Percentiles rank a stretch among this genome's conserved stretches.
Evolutionary conservation across 192 early-diverging fungal genomes (phyloP).

Genomic region (Phycomyces nitens): DNA sequence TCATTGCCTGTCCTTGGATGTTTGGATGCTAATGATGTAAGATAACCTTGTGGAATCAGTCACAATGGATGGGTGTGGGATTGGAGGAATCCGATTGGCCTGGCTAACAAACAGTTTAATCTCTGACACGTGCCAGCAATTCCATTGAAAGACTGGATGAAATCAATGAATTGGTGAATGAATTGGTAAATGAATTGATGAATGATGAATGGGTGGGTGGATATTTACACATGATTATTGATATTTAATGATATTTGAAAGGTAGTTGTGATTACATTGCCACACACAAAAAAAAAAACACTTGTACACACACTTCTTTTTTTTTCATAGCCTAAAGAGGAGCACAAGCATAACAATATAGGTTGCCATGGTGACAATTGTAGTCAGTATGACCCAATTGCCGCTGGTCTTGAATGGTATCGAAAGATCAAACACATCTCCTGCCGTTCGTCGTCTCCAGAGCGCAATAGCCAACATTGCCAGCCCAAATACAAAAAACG

Average conservation of each 20-base stretch:
- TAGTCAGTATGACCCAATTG: slow-evolving; percentile 48
- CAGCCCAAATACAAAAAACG: slow-evolving; percentile 51
- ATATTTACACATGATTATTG: no score
- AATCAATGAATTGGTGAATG: not conserved
- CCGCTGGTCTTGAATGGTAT: slow-evolving; percentile 54
- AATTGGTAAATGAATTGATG: no score
- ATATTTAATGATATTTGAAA: no score
- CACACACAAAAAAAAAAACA: not conserved
- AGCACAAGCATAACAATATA: slow-evolving; percentile 30
- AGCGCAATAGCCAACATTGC: slow-evolving; percentile 47
- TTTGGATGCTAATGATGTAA: no score
- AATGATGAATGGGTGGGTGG: no score
- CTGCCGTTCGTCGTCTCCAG: slow-evolving; percentile 38
- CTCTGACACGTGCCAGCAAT: not conserved
- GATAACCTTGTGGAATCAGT: no score
- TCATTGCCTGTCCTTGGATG: no score
- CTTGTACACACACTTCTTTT: no score
- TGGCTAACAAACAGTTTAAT: not conserved
- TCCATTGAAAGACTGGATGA: not conserved
- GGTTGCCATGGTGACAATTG: slow-evolving; percentile 37
- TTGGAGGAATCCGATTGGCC: no score
- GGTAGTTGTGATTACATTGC: no score
- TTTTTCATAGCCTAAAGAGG: not conserved
- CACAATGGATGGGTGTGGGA: no score
- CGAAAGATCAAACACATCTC: slow-evolving; percentile 51